Percentiles rank a stretch among this genome's conserved stretches.
These are phyloP conservation scores for Flaveria robusta DNA, from an alignment of 129 eudicot genomes.

Conservation along the genomic window DNA sequence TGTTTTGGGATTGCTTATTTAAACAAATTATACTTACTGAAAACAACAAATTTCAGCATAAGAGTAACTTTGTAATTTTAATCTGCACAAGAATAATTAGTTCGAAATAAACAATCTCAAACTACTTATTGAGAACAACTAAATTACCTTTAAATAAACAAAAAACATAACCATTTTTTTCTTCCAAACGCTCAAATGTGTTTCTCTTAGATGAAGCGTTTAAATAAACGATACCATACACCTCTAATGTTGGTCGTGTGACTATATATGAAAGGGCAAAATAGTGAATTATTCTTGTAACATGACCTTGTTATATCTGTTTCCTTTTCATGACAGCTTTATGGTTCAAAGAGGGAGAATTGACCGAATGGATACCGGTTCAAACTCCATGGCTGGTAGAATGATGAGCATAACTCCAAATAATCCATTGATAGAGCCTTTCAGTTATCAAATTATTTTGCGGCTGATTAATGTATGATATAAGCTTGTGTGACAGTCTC, in stretches of 20 bases:
- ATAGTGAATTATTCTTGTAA: background rate
- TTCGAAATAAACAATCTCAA: background rate
- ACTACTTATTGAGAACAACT: background rate
- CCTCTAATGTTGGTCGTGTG: background rate
- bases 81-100: no score
- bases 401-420: constrained; percentile 28
- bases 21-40: no score
- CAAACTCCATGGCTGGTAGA: constrained; percentile 85
- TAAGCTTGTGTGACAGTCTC: background rate
- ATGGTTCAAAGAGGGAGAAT: constrained; percentile 95
- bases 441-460: constrained; percentile 14
- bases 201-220: no score
- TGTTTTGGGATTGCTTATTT: no score
- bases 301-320: background rate
- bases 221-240: background rate
- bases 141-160: no score
- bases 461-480: constrained; percentile 31
- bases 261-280: background rate
- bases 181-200: background rate
- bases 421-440: constrained; percentile 16
- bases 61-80: no score
- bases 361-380: constrained; percentile 74
- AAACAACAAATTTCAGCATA: no score
- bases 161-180: no score
- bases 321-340: constrained; percentile 52